Evolutionary conservation across 2,329 filamentous ascomycete species (phyloP).

Genomic region (Claviceps pazoutovae): DNA sequence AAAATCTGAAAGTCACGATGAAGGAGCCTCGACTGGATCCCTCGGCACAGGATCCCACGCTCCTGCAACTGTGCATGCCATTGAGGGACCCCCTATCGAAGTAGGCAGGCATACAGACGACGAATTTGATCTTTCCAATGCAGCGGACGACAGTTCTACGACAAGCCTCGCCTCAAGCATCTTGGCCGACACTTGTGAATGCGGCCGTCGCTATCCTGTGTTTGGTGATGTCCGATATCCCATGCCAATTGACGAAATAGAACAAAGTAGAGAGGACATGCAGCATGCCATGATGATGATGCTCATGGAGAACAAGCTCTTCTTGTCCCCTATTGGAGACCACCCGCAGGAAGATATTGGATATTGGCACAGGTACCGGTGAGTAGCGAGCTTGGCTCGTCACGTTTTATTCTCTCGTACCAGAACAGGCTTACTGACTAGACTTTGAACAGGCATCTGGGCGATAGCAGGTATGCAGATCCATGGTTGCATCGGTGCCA

Average conservation of each 20-base stretch:
- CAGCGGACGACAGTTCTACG: conserved; percentile 1
- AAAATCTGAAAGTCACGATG: too few relatives aligned
- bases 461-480: conserved; percentile 2
- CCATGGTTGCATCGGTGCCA: too few relatives aligned
- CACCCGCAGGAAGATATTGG: conserved; percentile 21
- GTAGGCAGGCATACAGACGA: conserved; percentile 1
- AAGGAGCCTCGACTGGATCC: too few relatives aligned
- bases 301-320: conserved; percentile 21
- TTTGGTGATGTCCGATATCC: conserved; percentile 21
- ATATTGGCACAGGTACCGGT: conserved; percentile 23
- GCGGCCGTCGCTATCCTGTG: conserved; percentile 17
- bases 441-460: conserved; percentile 6
- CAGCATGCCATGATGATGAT: conserved; percentile 25
- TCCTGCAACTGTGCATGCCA: too few relatives aligned
- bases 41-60: too few relatives aligned
- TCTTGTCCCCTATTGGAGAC: conserved; percentile 26
- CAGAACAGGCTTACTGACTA: neutral
- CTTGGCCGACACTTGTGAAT: conserved; percentile 6
- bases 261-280: conserved; percentile 26
- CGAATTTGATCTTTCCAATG: conserved; percentile 4
- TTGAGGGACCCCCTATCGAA: conserved; percentile 1
- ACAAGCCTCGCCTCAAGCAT: conserved; percentile 6
- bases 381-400: neutral
- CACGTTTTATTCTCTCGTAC: neutral
- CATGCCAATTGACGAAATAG: conserved; percentile 24